These are phyloP conservation scores for Solanum lycopersicoides DNA, from an alignment of 257 asterid genomes.

Conservation along the genomic window DNA sequence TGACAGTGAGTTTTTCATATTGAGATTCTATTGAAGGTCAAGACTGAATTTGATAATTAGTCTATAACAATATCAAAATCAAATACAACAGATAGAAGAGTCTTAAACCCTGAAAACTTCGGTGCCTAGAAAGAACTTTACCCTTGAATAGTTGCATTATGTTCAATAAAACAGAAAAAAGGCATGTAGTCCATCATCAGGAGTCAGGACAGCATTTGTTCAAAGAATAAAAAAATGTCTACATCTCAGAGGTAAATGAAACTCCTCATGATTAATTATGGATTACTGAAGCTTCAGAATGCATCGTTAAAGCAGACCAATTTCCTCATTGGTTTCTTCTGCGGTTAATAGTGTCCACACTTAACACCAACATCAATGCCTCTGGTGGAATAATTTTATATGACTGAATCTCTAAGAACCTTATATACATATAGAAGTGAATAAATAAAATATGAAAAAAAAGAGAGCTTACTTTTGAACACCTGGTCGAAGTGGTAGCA, in stretches of 20 bases:
- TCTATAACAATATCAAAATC: not conserved
- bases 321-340: not conserved
- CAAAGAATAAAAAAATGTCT: not conserved
- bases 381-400: not conserved
- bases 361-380: not conserved
- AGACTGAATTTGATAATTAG: not conserved
- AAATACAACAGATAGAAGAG: not conserved
- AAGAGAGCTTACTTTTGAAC: slow-evolving; percentile 61
- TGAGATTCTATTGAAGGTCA: not conserved
- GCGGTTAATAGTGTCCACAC: not conserved
- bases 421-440: not conserved
- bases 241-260: not conserved
- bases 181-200: not conserved
- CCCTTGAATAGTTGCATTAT: not conserved
- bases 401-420: not conserved
- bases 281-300: not conserved
- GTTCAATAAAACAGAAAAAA: not conserved
- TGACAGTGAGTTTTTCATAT: not conserved
- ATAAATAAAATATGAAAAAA: not conserved
- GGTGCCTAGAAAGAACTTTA: not conserved
- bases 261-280: not conserved
- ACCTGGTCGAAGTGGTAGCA: slow-evolving; percentile 95
- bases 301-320: not conserved
- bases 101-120: not conserved
- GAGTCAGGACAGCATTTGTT: not conserved